Base-by-base conservation (phyloP, 106 monocot species). In the Phalaenopsis equestris region DNA sequence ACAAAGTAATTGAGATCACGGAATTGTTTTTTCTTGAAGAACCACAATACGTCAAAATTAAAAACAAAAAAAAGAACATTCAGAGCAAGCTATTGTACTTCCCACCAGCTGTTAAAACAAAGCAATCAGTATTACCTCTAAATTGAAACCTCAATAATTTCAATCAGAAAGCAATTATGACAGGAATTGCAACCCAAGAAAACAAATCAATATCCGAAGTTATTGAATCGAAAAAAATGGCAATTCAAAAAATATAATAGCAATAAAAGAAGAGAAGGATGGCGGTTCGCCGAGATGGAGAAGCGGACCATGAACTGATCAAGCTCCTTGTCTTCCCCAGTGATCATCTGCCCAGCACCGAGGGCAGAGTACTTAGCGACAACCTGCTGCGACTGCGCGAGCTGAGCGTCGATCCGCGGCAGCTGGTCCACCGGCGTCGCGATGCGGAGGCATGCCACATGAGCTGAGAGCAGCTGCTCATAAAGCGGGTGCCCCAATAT, bases 391-490 rank as follows among this genome's bases (percentile, higher is more conserved):
- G 88, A 86, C 86, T 93, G 90, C 9, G 90, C 82, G 0, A 93
- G 88, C 88, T 93, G 92, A 1, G 92, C 90, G 52, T 93, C 92
- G 85, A 93, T 93, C 85, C 90, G 80, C 47, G 92, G 90, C 6
- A 93, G 83, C 85, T 93, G 92, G 83, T 93, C 92, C 46, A 93
- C 92, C 79, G 92, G 90, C 56, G 92, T 93, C 15, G 92, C 92
- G 77, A 93, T 88, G 46, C 90, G 77, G 38, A 93, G 78, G 77
- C 92, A 93, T 55, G 92, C 86, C 56, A 93, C 86, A 81, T 93
- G 92, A 56, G 90, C 90, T 79, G 92, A 83, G 78, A 93, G 85
- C 56, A 93, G 83, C 88, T 93, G 92, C 74, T 93, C 92, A 84
- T 86, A 92, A 68, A 92, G 76, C 45, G 92, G 92, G 73, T 93